Conservation (phyloP, 108 stramenopile species). For the Nitzschia putrida region DNA sequence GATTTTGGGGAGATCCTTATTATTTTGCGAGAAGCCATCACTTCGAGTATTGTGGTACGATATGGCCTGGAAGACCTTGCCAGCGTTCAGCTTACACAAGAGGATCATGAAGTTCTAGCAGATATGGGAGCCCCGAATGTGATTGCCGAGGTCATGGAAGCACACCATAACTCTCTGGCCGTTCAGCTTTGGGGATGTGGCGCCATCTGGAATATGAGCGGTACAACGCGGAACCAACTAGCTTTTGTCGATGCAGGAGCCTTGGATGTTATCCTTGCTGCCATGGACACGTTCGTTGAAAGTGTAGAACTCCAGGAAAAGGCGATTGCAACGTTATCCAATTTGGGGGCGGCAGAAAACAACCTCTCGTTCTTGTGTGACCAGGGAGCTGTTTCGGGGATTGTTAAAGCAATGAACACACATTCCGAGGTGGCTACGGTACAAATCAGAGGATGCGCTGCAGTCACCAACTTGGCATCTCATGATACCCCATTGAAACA, state of each 20-base stretch:
- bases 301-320: constrained; percentile 59
- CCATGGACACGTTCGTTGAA: constrained; percentile 51
- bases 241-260: constrained; percentile 55
- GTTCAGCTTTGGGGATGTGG: constrained; percentile 60
- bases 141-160: constrained; percentile 53
- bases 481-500: constrained; percentile 43
- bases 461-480: constrained; percentile 61
- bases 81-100: constrained; percentile 20
- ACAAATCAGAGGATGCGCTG: constrained; percentile 63
- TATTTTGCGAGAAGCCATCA: constrained; percentile 16
- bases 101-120: constrained; percentile 35
- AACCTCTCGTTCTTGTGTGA: constrained; percentile 35
- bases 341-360: constrained; percentile 46
- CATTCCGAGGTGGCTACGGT: constrained; percentile 50
- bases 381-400: constrained; percentile 32
- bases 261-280: constrained; percentile 41
- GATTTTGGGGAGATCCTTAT: constrained; percentile 31
- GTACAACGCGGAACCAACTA: constrained; percentile 44
- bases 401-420: constrained; percentile 62
- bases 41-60: background rate
- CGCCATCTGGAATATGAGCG: constrained; percentile 58
- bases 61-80: constrained; percentile 32
- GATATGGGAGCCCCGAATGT: constrained; percentile 38
- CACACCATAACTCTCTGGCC: constrained; percentile 21
- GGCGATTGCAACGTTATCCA: constrained; percentile 62